Evolutionary conservation across 768 basidiomycete genomes (phyloP).

Genomic region (Tephrocybe sp.): DNA sequence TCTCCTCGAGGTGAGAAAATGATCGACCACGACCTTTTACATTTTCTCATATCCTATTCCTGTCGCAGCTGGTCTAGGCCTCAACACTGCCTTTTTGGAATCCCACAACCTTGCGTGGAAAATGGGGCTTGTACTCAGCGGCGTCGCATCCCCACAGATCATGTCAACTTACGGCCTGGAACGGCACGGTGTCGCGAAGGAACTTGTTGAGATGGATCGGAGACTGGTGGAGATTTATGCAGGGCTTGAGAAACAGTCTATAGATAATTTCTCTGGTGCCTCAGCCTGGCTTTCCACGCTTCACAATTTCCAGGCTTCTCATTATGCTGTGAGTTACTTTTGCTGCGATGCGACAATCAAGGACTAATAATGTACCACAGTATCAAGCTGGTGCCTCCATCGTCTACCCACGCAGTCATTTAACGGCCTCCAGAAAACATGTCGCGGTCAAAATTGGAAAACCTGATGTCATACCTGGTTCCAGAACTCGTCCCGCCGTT

Average conservation of each 20-base stretch:
- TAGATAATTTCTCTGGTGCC: constrained; percentile 12
- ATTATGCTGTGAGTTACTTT: constrained; percentile 10
- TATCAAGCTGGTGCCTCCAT: constrained; percentile 19
- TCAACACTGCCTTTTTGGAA: constrained; percentile 16
- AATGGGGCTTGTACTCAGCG: constrained; percentile 14
- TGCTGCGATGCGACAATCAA: not conserved
- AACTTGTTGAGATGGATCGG: constrained; percentile 13
- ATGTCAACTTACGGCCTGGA: constrained; percentile 13
- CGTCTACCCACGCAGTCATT: constrained; percentile 8
- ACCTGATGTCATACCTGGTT: constrained; percentile 10
- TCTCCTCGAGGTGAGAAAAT: constrained; percentile 13
- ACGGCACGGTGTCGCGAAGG: constrained; percentile 13
- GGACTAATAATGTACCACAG: no score
- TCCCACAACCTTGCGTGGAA: constrained; percentile 17
- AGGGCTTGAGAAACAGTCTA: constrained; percentile 16
- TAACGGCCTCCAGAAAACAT: constrained; percentile 11
- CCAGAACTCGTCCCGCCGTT: constrained; percentile 10
- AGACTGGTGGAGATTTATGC: constrained; percentile 16
- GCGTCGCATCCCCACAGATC: constrained; percentile 10
- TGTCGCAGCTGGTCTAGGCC: constrained; percentile 13
- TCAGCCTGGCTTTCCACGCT: constrained; percentile 13
- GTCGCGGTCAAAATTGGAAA: constrained; percentile 13
- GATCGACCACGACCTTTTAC: not conserved
- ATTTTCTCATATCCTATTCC: not conserved
- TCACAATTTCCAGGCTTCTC: constrained; percentile 13